Evolutionary conservation across 176 grass and related monocot species (phyloP).

Genomic region (Eleusine indica): DNA sequence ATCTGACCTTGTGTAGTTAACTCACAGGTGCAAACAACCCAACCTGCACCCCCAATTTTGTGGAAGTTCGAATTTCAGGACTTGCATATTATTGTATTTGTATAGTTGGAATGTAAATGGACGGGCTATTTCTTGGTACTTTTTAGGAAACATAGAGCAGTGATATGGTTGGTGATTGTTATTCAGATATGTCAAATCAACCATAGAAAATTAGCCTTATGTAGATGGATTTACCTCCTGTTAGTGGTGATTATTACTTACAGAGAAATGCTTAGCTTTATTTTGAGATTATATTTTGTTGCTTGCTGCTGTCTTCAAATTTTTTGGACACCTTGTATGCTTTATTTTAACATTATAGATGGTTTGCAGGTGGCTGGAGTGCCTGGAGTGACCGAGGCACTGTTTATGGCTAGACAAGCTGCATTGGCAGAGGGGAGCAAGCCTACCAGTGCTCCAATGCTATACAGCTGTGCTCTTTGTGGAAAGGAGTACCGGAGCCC

Average conservation of each 20-base stretch:
- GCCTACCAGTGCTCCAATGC: slow-evolving; percentile 59
- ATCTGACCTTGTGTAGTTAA: not conserved
- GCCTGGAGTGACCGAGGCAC: slow-evolving; percentile 81
- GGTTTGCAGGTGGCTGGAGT: slow-evolving; percentile 77
- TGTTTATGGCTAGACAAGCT: slow-evolving; percentile 81
- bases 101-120: not conserved
- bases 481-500: slow-evolving; percentile 88
- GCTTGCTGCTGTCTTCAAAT: slow-evolving; percentile 10
- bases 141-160: not conserved
- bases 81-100: not conserved
- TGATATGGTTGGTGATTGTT: not conserved
- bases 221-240: not conserved
- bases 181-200: not conserved
- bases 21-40: not conserved
- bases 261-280: not conserved
- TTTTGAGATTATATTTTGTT: not conserved
- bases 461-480: slow-evolving; percentile 88
- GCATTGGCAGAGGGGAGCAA: slow-evolving; percentile 71
- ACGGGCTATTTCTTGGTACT: not conserved
- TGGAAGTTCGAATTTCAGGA: not conserved
- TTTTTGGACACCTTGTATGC: not conserved
- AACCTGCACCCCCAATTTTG: not conserved
- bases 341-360: slow-evolving; percentile 18
- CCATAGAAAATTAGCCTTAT: not conserved
- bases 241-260: not conserved